Percentiles rank a stretch among this genome's conserved stretches.
These are phyloP conservation scores for Zizania palustris DNA, from an alignment of 202 grass and related monocot genomes.

Conservation along the genomic window DNA sequence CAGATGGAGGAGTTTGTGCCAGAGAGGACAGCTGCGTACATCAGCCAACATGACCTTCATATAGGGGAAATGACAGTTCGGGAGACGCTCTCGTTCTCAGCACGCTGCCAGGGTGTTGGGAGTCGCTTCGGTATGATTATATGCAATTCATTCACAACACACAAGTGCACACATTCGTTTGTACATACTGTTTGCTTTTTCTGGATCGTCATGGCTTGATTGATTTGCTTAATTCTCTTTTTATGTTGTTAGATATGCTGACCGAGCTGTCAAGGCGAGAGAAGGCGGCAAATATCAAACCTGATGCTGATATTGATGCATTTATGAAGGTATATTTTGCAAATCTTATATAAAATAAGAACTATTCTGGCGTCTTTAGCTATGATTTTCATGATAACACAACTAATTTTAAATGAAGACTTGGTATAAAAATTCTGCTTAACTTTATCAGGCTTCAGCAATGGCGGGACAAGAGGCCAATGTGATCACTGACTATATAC, in stretches of 20 bases:
- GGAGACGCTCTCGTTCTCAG: slow-evolving; percentile 88
- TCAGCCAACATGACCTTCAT: slow-evolving; percentile 92
- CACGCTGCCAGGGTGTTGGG: slow-evolving; percentile 91
- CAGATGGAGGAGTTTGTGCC: slow-evolving; percentile 89
- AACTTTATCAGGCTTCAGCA: slow-evolving; percentile 60
- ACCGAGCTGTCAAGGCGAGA: slow-evolving; percentile 86
- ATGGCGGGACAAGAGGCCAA: slow-evolving; percentile 66
- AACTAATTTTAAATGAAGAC: neutral
- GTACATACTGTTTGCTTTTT: neutral
- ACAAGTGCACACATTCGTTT: neutral
- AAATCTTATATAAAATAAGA: slow-evolving; percentile 15
- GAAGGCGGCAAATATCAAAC: slow-evolving; percentile 88
- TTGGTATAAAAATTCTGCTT: neutral
- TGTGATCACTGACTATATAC: slow-evolving; percentile 78
- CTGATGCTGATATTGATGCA: slow-evolving; percentile 89
- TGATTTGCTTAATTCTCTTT: neutral
- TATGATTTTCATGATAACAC: neutral
- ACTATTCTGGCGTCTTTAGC: slow-evolving; percentile 12
- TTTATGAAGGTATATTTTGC: slow-evolving; percentile 78
- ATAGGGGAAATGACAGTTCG: slow-evolving; percentile 94
- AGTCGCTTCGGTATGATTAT: slow-evolving; percentile 61
- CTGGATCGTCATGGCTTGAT: neutral
- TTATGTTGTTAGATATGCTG: slow-evolving; percentile 70
- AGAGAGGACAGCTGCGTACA: slow-evolving; percentile 85
- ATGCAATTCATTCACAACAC: neutral